These are phyloP conservation scores for Chrysosporium keratinophilum DNA, from an alignment of 2,329 filamentous ascomycete species.

Conservation along the genomic window DNA sequence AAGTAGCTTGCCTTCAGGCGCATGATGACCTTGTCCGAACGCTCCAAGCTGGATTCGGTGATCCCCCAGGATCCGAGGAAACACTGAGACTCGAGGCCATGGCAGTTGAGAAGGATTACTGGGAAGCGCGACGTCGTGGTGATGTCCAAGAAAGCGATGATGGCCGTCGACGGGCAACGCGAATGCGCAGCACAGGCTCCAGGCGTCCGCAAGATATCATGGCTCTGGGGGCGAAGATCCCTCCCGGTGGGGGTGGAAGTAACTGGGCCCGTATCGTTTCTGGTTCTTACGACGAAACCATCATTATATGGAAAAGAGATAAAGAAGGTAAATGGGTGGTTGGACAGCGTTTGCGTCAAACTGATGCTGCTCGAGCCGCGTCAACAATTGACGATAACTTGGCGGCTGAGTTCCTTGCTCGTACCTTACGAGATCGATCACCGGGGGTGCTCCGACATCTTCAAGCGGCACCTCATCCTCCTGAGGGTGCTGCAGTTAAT, in stretches of 20 bases:
- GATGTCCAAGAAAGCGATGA: slow-evolving; percentile 32
- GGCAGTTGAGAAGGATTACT: slow-evolving; percentile 62
- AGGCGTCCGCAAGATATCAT: slow-evolving; percentile 60
- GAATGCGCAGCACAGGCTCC: slow-evolving; percentile 58
- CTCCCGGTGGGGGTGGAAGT: slow-evolving; percentile 81
- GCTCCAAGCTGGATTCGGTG: slow-evolving; percentile 88
- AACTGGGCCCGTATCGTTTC: slow-evolving; percentile 91
- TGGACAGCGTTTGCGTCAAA: slow-evolving; percentile 61
- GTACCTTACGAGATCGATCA: background rate
- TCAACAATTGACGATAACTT: slow-evolving; percentile 12
- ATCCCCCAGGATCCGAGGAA: slow-evolving; percentile 67
- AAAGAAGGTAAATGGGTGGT: slow-evolving; percentile 75
- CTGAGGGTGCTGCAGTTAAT: background rate
- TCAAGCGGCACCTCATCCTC: background rate
- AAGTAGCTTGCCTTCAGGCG: slow-evolving; percentile 76
- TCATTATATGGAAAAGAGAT: slow-evolving; percentile 89
- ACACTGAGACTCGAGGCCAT: slow-evolving; percentile 64
- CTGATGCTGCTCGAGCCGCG: slow-evolving; percentile 38
- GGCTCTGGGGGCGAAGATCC: slow-evolving; percentile 73
- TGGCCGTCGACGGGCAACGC: slow-evolving; percentile 42
- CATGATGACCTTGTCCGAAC: slow-evolving; percentile 83
- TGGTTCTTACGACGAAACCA: slow-evolving; percentile 89
- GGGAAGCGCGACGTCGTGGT: slow-evolving; percentile 45
- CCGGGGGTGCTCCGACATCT: background rate
- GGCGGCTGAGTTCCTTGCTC: slow-evolving; percentile 7